Evolutionary conservation across 2,329 filamentous ascomycete genomes (phyloP), one percentile per base, ranked within the genome.

Genomic region (Erysiphe pulchra): DNA sequence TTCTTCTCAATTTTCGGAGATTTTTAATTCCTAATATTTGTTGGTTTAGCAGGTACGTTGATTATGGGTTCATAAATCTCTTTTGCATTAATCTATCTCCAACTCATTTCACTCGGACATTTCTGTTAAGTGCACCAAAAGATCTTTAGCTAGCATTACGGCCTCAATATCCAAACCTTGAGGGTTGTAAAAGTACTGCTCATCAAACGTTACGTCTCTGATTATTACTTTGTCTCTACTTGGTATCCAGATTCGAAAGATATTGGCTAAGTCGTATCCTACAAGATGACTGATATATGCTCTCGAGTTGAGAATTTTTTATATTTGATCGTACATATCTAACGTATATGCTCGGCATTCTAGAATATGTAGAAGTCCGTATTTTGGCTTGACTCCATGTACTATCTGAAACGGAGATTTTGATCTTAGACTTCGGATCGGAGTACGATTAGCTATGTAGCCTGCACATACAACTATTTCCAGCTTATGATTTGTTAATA

Each of bases 401-500:
- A 38, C 14, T n/a, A n/a, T 16, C 17, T 38, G 8, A 16, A 38
- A 38, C 17, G 36, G 36, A 8, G 36, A 10, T 38, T 38, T 38
- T 16, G 14, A 38, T 10, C 14, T 16, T 10, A 38, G 14, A 38
- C n/a, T n/a, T n/a, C 17, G n/a, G n/a, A 13, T 38, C 14, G 36
- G 36, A 8, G 17, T 8, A 38, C 36, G 14, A n/a, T n/a, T 38
- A n/a, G n/a, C 16, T 16, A 36, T 13, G 52, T 45, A 31, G 45
- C 33, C 7, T n/a, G n/a, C n/a, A n/a, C n/a, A n/a, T n/a, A n/a
- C n/a, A n/a, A n/a, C n/a, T n/a, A n/a, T n/a, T n/a, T n/a, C n/a
- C n/a, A n/a, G n/a, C n/a, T n/a, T n/a, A n/a, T n/a, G n/a, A n/a
- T n/a, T n/a, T n/a, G n/a, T n/a, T n/a, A n/a, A n/a, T n/a, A n/a